A percentile compares a stretch with the other conserved stretches of the same genome.
Evolutionary conservation across 345 rosid species (phyloP).

Genomic region (Camelina laxa): DNA sequence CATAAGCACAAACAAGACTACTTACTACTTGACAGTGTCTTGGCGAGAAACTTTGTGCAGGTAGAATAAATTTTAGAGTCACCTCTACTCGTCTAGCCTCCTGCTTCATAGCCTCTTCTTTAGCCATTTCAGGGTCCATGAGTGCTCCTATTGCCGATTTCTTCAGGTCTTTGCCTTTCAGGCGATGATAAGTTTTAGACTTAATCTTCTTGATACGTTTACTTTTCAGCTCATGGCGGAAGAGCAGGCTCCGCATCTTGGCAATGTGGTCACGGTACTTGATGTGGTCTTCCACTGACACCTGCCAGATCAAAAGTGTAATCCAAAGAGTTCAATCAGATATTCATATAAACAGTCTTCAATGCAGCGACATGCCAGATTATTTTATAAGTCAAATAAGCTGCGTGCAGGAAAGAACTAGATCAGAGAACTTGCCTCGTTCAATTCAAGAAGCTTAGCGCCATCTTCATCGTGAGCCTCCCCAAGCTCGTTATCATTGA

Average conservation of each 20-base stretch:
- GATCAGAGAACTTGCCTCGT: conserved; percentile 58
- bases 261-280: conserved; percentile 64
- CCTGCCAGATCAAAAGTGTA: conserved; percentile 50
- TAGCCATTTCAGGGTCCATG: conserved; percentile 85
- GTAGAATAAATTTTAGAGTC: conserved; percentile 30
- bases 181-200: conserved; percentile 83
- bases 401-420: conserved; percentile 9
- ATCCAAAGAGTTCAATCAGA: conserved; percentile 19
- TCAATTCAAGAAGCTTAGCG: conserved; percentile 80
- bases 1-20: conserved; percentile 38
- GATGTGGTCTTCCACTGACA: conserved; percentile 75
- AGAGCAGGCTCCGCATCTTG: conserved; percentile 88
- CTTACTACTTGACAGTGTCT: not conserved
- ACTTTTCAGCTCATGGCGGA: conserved; percentile 82
- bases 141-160: conserved; percentile 54
- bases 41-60: not conserved
- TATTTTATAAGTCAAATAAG: conserved; percentile 7
- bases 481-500: conserved; percentile 58
- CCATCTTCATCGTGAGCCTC: conserved; percentile 91
- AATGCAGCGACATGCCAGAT: not conserved
- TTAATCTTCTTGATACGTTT: conserved; percentile 88
- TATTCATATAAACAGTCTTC: not conserved
- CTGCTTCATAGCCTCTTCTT: conserved; percentile 80
- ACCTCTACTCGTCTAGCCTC: conserved; percentile 87
- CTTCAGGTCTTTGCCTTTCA: conserved; percentile 66